phyloP scores from a whole-genome alignment of 192 early-diverging fungal species.

The Pecoramyces ruminantium region DNA sequence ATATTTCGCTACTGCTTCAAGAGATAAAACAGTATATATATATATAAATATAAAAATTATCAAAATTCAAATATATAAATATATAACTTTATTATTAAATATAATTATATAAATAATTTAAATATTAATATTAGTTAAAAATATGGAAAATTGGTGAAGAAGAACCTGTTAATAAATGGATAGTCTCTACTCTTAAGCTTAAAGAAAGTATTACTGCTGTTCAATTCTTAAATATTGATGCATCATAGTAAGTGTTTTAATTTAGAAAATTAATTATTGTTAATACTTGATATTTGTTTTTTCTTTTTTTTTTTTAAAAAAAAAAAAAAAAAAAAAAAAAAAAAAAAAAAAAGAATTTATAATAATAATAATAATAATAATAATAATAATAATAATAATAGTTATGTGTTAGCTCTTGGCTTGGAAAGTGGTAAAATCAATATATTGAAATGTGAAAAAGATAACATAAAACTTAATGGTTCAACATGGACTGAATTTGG shows the following conservation, averaged over 20 bases:
- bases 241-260: background rate
- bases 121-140: constrained; percentile 25
- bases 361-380: too few species aligned
- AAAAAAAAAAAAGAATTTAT: too few species aligned
- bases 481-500: background rate
- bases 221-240: constrained; percentile 36
- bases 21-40: too few species aligned
- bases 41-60: too few species aligned
- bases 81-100: too few species aligned
- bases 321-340: too few species aligned
- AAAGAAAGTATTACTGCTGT: constrained; percentile 69
- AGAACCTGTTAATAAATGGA: constrained; percentile 9
- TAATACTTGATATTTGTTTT: too few species aligned
- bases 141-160: constrained; percentile 37
- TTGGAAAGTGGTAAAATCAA: constrained; percentile 65
- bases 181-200: constrained; percentile 48
- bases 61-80: too few species aligned
- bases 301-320: too few species aligned
- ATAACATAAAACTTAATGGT: background rate
- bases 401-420: constrained; percentile 62
- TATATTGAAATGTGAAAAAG: constrained; percentile 20
- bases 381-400: constrained; percentile 4
- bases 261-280: too few species aligned
- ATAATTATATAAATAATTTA: background rate
- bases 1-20: too few species aligned